Base-by-base conservation (phyloP, 495 filamentous ascomycete species). In the Tetracladium setigerum region DNA sequence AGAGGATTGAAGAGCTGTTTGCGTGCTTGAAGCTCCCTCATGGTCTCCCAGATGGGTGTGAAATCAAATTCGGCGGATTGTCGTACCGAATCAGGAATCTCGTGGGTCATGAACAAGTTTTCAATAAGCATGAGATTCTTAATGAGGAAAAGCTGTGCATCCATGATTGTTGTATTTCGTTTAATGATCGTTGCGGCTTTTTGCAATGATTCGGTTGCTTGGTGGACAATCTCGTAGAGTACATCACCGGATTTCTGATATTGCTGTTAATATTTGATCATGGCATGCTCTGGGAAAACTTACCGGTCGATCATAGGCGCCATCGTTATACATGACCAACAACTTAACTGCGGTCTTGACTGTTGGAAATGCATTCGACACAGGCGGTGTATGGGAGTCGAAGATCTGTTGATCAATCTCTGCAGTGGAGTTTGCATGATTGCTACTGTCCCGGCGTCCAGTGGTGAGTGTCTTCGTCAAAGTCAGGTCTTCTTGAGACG, bases 111-210 rank as follows among this genome's bases (percentile, higher is more conserved):
- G 24, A 96, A 87, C 54, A 91, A 84, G 53, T 91, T 88, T 57
- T 95, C 95, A 10, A 96, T 78, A 50, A 94, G 80, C 33, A 95
- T 82, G 2, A 96, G 73, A 60, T 96, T 90, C 54, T 87, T 89
- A 65, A 96, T 82, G 50, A 94, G 78, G 65, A 96, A 96, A 27
- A 96, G 30, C 72, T 77, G 19, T 65, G 74, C 74, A 70, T 77
- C 22, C 67, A 68, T 47, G 63, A 86, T 85, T 0, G 86, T 68
- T 46, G 73, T 68, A 2, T 64, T 66, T 32, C 71, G 67, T 8
- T 65, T 64, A 33, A 73, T 66, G 42, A 62, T 68, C 17, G 73
- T 67, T 1, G 71, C 60, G 4, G 70, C 70, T 47, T 64, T 69
- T 15, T 72, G 63, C 33, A 78, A 66, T 9, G 71, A 70, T 52